phyloP scores from a whole-genome alignment of 768 basidiomycete genomes.

The Kwoniella botswanensis region DNA sequence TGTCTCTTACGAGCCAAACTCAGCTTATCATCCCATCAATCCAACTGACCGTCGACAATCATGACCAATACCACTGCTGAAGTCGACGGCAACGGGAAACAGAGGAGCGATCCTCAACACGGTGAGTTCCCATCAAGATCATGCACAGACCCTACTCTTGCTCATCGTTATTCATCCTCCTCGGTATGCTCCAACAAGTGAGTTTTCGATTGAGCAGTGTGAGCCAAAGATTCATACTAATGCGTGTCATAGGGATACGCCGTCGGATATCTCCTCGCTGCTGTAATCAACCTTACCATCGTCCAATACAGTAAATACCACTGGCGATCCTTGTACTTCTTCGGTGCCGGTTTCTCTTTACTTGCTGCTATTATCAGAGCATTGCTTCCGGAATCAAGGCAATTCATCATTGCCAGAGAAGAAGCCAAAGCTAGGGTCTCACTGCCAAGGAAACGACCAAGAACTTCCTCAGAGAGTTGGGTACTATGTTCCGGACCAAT shows the following conservation, averaged over 20 bases:
- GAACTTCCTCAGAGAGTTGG: constrained; percentile 74
- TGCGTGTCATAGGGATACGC: constrained; percentile 48
- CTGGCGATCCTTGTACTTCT: constrained; percentile 86
- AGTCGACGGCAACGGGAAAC: neutral
- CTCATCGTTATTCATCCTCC: too few relatives aligned
- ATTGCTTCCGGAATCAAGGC: constrained; percentile 75
- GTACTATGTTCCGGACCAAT: constrained; percentile 77
- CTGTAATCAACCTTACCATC: constrained; percentile 74
- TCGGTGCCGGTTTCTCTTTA: constrained; percentile 70
- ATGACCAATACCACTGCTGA: neutral
- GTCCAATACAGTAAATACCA: constrained; percentile 55
- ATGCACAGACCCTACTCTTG: too few relatives aligned
- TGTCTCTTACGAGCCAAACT: neutral
- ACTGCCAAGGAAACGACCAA: constrained; percentile 65
- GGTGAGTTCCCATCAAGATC: neutral
- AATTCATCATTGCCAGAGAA: constrained; percentile 68
- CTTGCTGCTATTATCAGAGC: constrained; percentile 72
- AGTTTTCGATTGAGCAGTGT: neutral
- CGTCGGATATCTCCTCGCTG: constrained; percentile 80
- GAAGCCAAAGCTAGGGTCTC: constrained; percentile 62
- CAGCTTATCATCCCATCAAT: neutral
- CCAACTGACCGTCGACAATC: neutral
- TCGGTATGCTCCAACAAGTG: constrained; percentile 76
- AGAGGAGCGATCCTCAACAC: neutral
- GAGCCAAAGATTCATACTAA: neutral